Conservation (phyloP, 192 early-diverging fungal genomes). For the Linnemannia zychae region DNA sequence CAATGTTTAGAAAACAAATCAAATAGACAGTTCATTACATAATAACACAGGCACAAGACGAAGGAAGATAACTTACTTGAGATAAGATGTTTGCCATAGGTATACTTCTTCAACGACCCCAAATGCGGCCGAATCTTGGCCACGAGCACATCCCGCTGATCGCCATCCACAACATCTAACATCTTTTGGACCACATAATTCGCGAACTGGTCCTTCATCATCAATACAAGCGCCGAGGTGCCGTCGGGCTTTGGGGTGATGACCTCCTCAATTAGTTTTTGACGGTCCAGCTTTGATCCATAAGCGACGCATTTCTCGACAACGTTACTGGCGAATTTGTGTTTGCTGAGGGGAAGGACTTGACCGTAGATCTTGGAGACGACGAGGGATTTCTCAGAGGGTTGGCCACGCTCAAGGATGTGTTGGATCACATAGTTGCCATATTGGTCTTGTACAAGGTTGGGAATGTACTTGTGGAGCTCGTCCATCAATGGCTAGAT, state of each 20-base stretch:
- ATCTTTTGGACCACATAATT: slow-evolving; percentile 99
- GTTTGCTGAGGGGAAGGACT: slow-evolving; percentile 93
- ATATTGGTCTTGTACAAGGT: slow-evolving; percentile 98
- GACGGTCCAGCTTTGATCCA: slow-evolving; percentile 88
- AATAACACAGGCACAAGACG: neutral
- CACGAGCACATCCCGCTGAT: slow-evolving; percentile 91
- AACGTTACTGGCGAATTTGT: slow-evolving; percentile 99
- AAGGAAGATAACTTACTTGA: slow-evolving; percentile 58
- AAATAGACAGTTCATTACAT: neutral
- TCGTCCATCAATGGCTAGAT: slow-evolving; percentile 90
- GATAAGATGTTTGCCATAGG: slow-evolving; percentile 98
- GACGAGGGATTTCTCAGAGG: slow-evolving; percentile 88
- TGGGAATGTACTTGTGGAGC: slow-evolving; percentile 91
- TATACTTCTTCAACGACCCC: slow-evolving; percentile 94
- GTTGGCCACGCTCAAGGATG: slow-evolving; percentile 93
- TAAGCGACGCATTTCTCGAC: slow-evolving; percentile 98
- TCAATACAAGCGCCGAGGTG: slow-evolving; percentile 86
- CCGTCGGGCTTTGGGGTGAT: slow-evolving; percentile 87
- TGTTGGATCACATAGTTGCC: slow-evolving; percentile 99
- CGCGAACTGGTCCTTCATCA: slow-evolving; percentile 99
- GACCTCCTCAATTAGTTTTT: slow-evolving; percentile 94
- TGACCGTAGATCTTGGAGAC: slow-evolving; percentile 93
- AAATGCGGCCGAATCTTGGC: slow-evolving; percentile 94
- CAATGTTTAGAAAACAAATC: slow-evolving; percentile 38
- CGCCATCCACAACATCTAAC: slow-evolving; percentile 96